Conservation (phyloP, 768 basidiomycete genomes). For the Fomitopsis pulvina region DNA sequence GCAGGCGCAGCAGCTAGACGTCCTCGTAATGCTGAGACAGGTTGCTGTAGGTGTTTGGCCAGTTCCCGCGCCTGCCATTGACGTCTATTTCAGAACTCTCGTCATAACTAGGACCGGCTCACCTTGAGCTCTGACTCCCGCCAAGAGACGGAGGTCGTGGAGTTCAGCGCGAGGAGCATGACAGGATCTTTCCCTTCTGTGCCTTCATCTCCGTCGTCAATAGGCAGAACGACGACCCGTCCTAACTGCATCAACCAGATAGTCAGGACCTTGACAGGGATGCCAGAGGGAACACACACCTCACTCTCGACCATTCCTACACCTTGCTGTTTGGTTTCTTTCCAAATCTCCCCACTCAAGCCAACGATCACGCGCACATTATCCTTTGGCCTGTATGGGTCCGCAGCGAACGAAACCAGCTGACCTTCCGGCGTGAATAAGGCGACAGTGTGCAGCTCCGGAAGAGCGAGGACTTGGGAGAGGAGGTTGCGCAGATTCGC, state of each 20-base stretch:
- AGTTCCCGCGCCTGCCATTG: constrained; percentile 20
- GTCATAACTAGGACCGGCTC: no score
- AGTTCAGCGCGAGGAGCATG: constrained; percentile 66
- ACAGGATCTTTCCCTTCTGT: constrained; percentile 39
- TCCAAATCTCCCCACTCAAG: constrained; percentile 71
- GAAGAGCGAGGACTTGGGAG: constrained; percentile 51
- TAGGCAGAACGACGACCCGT: constrained; percentile 59
- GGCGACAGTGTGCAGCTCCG: constrained; percentile 61
- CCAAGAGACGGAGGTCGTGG: constrained; percentile 57
- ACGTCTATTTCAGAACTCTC: no score
- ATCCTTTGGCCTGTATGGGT: constrained; percentile 56
- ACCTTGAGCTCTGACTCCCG: constrained; percentile 60
- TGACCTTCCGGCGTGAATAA: constrained; percentile 72
- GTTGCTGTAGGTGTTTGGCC: constrained; percentile 19
- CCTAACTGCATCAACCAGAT: constrained; percentile 43
- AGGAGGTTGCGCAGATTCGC: constrained; percentile 61
- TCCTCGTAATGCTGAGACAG: constrained; percentile 16
- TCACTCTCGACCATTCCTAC: constrained; percentile 75
- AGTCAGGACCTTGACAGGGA: neutral
- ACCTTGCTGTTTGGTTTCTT: constrained; percentile 60
- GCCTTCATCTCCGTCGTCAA: constrained; percentile 28
- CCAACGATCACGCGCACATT: constrained; percentile 69
- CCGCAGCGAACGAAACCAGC: constrained; percentile 58
- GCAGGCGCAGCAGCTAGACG: constrained; percentile 13
- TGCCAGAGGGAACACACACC: constrained; percentile 33